A percentile compares a stretch with the other conserved stretches of the same genome.
Evolutionary conservation across 2,329 filamentous ascomycete species (phyloP).

Genomic region (Exophiala sp.): DNA sequence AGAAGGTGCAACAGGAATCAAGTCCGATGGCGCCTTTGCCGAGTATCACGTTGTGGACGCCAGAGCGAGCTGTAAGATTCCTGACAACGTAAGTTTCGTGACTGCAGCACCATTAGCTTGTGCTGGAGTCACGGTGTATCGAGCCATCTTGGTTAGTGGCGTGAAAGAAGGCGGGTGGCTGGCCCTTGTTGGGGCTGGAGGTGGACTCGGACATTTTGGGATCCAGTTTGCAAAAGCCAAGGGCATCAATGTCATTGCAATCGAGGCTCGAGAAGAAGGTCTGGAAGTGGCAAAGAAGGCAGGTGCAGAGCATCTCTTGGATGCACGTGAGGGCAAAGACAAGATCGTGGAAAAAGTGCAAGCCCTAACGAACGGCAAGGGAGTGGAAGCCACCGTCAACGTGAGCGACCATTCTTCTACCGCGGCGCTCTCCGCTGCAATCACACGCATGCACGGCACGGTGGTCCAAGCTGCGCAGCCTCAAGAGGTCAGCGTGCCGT

Average conservation of each 20-base stretch:
- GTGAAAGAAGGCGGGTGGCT: constrained; percentile 36
- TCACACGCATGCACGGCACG: constrained; percentile 58
- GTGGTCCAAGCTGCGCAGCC: constrained; percentile 57
- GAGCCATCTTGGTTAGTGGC: constrained; percentile 42
- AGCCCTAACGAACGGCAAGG: constrained; percentile 45
- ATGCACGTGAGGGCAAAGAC: constrained; percentile 46
- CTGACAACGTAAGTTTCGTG: constrained; percentile 47
- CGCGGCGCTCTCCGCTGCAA: constrained; percentile 50
- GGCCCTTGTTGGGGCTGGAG: constrained; percentile 48
- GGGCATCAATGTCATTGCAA: constrained; percentile 52
- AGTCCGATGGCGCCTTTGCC: constrained; percentile 53
- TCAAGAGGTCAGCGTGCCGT: constrained; percentile 37
- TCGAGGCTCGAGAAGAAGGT: constrained; percentile 55
- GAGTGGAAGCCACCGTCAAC: constrained; percentile 53
- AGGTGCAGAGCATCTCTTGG: constrained; percentile 53
- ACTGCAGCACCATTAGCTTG: constrained; percentile 57
- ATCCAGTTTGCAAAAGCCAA: constrained; percentile 50
- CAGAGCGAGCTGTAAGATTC: constrained; percentile 45
- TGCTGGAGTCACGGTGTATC: constrained; percentile 52
- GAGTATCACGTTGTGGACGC: constrained; percentile 54
- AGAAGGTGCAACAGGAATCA: constrained; percentile 49
- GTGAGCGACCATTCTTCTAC: constrained; percentile 52
- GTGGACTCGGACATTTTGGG: constrained; percentile 54
- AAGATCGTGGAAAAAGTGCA: constrained; percentile 47
- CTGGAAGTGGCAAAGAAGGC: constrained; percentile 45